These are phyloP conservation scores for Kodamaea hsintzibuensis DNA, from an alignment of 805 yeast genomes.

Conservation along the genomic window DNA sequence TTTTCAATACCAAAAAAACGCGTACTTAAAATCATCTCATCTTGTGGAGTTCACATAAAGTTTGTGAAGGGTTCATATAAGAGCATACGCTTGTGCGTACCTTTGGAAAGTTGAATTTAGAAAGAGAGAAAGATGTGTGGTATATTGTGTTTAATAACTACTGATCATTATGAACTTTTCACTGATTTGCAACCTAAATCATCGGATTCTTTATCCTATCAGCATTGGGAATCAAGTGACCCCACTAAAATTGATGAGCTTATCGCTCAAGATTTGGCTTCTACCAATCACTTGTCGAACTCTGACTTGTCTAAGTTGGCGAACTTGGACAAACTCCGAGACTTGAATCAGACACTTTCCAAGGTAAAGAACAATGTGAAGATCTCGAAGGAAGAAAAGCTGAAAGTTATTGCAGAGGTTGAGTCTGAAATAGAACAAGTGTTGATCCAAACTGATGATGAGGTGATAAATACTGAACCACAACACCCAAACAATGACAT, in stretches of 20 bases:
- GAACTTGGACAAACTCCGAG: slow-evolving; percentile 26
- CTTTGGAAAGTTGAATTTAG: no score
- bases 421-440: not conserved
- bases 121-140: slow-evolving; percentile 51
- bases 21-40: not conserved
- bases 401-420: slow-evolving; percentile 8
- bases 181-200: not conserved
- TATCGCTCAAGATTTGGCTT: not conserved
- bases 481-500: not conserved
- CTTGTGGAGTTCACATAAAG: not conserved
- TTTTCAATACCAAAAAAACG: not conserved
- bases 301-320: slow-evolving; percentile 29
- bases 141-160: slow-evolving; percentile 37
- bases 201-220: not conserved
- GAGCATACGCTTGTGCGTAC: no score
- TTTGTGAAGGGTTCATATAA: no score
- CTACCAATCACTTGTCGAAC: not conserved
- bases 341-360: slow-evolving; percentile 24
- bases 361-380: slow-evolving; percentile 32
- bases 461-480: slow-evolving; percentile 29
- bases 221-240: not conserved
- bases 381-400: slow-evolving; percentile 15
- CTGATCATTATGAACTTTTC: not conserved
- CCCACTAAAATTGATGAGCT: not conserved
- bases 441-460: slow-evolving; percentile 25